Evolutionary conservation across 1,139 yeast species (phyloP), one percentile per base, ranked within the genome.

Genomic region (Nakaseomyces sp.): DNA sequence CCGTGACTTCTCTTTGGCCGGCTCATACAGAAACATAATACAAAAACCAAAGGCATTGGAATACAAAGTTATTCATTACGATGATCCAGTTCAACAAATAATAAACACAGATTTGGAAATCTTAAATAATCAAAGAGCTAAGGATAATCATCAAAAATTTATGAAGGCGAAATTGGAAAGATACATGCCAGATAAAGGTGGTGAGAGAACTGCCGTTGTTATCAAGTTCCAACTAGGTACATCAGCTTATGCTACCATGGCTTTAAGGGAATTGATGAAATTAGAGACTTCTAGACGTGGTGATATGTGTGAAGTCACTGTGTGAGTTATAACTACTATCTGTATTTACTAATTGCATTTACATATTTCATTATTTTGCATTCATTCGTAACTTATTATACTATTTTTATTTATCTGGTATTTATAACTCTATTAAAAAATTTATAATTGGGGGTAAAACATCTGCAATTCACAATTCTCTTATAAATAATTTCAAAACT

Each of bases 191-290:
- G 60, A 67, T 28, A 70, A 67, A 26, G 74, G 72, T 10, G 83
- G 79, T 22, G 64, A 65, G 4, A 79, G 76, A 48, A 69, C 72
- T 1, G 96, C 96, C 0, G 79, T 89, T 9, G 72, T 89, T 9
- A 65, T 93, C 49, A 79, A 74, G 53, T 72, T 93, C 73, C 84
- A 81, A 60, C 71, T 93, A 47, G 93, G 88, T 2, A 80, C 85
- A 6, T 83, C 96, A 40, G 81, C 94, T 5, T 93, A 93, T 64
- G 99, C 99, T 2, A 93, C 99, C 0, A 93, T 93, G 98, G 95
- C 96, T 0, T 68, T 93, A 45, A 74, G 98, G 57, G 98, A 91
- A 61, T 77, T 83, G 45, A 83, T 86, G 94, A 83, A 82, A 61
- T 70, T 79, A 20, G 95, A 86, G 50, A 83, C 94, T 2, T 74